Evolutionary conservation across 179 eudicot genomes (phyloP), one percentile per base, ranked within the genome.

Genomic region (Kewa caespitosa): DNA sequence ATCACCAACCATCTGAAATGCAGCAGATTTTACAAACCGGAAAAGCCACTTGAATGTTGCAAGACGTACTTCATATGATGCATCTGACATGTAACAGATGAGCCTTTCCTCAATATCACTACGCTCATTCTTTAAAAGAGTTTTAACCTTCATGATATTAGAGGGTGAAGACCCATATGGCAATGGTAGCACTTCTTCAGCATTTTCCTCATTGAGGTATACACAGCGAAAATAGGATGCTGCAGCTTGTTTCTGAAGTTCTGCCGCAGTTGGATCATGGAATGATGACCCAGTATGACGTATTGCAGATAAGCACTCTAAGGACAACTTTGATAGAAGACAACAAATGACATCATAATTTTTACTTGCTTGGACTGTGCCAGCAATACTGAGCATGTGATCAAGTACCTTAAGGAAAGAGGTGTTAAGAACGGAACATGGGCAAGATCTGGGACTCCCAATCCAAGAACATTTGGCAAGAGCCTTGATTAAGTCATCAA

Each of bases 41-140:
- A 85, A 86, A 71, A 95, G 92, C 98, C 98, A 95, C 85, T 93
- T 95, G 31, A 91, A 86, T 64, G 98, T 86, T 54, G 92, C 89
- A 79, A 88, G 84, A 68, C 97, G 92, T 73, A 95, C 97, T 85
- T 95, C 99, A 87, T 95, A 95, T 69, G 97, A 91, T 65, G 81
- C 76, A 85, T 95, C 95, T 34, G 92, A 89, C 89, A 91, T 76
- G 67, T 80, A 86, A 46, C 67, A 71, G 41, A 87, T 78, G 62
- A 95, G 85, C 72, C 79, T 90, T 62, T 82, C 85, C 80, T 79
- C 85, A 72, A 88, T 82, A 52, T 70, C 73, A 46, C 31, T 66
- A 80, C 64, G 70, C 32, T 77, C 81, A 77, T 67, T 69, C 48
- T 83, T 81, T 71, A 67, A 71, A 34, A 67, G 83, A 73, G 85